Base-by-base conservation (phyloP, 441 rosid genomes). In the Omphalea diandra region DNA sequence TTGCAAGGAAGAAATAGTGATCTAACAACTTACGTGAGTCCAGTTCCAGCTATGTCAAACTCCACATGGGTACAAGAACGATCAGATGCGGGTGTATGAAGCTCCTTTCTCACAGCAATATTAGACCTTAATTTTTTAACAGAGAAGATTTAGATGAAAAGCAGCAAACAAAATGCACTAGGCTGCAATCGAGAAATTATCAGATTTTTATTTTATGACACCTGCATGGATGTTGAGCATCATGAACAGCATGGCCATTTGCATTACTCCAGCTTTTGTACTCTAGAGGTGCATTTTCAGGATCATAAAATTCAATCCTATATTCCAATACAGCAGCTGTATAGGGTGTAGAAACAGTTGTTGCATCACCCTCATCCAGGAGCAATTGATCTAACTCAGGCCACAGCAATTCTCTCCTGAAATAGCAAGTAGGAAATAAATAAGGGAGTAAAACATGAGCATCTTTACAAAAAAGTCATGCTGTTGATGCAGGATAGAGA, bases 11-110 rank as follows among this genome's bases (percentile, higher is more conserved):
- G 12, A 68, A 17, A 26, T 8, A 38, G 35, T 31, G 22, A 26
- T 27, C 66, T 56, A 70, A 63, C 59, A 69, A 87, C 98, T 87
- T 84, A 95, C 99, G 77, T 67, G 17, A 90, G 85, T 73, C 91
- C 94, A 43, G 92, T 89, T 76, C 94, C 94, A 20, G 88, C 81
- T 65, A 93, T 95, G 82, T 95, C 97, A 78, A 95, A 93, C 76
- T 95, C 99, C 86, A 95, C 76, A 84, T 95, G 99, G 69, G 86
- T 95, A 86, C 99, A 95, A 36, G 98, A 95, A 67, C 99, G 99
- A 72, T 93, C 98, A 72, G 99, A 95, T 68, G 74, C 88, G 56
- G 93, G 85, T 63, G 92, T 77, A 71, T 95, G 99, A 77, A 95
- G 97, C 83, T 95, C 99, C 76, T 76, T 93, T 76, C 86, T 90